Conservation (phyloP, 2,329 filamentous ascomycete genomes). For the Exophiala sideris region DNA sequence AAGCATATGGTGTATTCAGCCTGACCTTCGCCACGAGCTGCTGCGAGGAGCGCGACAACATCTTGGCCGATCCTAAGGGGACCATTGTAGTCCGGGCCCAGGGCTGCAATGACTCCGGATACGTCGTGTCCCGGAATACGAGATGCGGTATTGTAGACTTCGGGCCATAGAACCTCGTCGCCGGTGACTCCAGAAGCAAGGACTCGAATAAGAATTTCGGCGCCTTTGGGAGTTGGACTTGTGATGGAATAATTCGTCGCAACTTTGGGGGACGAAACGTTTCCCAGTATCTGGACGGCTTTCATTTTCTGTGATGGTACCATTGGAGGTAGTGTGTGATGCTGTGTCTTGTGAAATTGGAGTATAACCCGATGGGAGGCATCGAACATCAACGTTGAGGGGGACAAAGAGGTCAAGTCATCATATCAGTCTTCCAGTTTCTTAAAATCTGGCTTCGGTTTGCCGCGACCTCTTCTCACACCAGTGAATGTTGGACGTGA, state of each 20-base stretch:
- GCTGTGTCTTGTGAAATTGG: neutral
- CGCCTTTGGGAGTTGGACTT: constrained; percentile 3
- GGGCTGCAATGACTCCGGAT: constrained; percentile 15
- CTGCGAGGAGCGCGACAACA: constrained; percentile 32
- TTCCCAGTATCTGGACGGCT: neutral
- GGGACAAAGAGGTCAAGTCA: no score
- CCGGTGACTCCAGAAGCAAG: constrained; percentile 29
- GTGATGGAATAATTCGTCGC: neutral
- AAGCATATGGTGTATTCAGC: constrained; percentile 31
- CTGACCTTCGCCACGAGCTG: constrained; percentile 28
- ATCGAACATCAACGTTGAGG: neutral
- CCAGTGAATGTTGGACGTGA: no score
- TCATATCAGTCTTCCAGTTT: no score
- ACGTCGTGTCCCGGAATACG: constrained; percentile 21
- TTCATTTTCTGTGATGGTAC: neutral
- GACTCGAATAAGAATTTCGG: constrained; percentile 27
- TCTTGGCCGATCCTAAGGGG: constrained; percentile 29
- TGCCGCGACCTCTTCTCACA: no score
- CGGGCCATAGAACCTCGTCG: constrained; percentile 31
- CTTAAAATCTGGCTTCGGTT: no score
- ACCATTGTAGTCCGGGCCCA: constrained; percentile 6
- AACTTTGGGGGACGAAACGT: neutral
- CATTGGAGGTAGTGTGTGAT: neutral
- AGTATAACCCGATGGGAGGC: neutral
- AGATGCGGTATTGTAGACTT: constrained; percentile 29